These are phyloP conservation scores for Effrenium voratum DNA, from an alignment of 73 alveolate genomes.

Conservation along the genomic window DNA sequence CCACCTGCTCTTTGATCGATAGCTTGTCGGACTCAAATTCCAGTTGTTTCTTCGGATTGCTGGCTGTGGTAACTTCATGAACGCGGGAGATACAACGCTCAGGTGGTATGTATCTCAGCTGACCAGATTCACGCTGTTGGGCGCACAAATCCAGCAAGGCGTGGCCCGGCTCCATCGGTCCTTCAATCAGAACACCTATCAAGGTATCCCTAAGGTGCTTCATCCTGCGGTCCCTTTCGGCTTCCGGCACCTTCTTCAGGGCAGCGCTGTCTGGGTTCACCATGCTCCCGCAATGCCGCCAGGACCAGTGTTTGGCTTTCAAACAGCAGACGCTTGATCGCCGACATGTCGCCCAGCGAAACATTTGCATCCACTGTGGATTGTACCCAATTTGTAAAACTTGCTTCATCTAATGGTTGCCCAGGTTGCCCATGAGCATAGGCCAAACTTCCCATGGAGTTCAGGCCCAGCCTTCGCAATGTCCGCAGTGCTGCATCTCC, in stretches of 20 bases:
- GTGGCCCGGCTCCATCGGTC: background rate
- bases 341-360: background rate
- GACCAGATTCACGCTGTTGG: too few species aligned
- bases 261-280: background rate
- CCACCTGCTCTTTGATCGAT: too few species aligned
- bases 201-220: background rate
- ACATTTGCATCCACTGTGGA: background rate
- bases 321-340: background rate
- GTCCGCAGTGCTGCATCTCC: too few species aligned
- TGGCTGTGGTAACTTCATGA: too few species aligned
- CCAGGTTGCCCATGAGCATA: conserved; percentile 26
- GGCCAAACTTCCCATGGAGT: background rate
- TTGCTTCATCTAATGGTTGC: background rate
- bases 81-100: too few species aligned
- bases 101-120: too few species aligned
- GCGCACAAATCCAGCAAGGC: background rate
- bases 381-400: background rate
- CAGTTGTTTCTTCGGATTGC: too few species aligned
- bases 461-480: too few species aligned
- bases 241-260: background rate
- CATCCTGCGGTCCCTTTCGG: background rate
- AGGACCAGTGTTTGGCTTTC: background rate
- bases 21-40: too few species aligned
- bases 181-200: background rate
- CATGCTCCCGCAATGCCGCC: background rate